These are phyloP conservation scores for Pyrenochaeta sp. DNA, from an alignment of 2,329 filamentous ascomycete genomes.

Conservation along the genomic window DNA sequence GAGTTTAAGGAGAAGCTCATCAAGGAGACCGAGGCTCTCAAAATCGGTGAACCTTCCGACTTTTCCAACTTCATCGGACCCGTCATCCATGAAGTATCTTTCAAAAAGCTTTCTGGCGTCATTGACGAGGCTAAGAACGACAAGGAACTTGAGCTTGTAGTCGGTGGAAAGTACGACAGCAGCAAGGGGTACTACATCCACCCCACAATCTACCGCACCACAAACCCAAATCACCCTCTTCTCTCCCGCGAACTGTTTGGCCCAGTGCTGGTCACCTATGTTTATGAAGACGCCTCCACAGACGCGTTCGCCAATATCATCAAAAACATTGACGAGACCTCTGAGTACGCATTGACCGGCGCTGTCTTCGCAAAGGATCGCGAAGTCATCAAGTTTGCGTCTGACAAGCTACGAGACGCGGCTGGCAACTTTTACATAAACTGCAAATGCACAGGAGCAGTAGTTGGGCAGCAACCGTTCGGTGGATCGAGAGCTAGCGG, in stretches of 20 bases:
- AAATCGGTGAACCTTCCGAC: slow-evolving; percentile 73
- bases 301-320: slow-evolving; percentile 68
- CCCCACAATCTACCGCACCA: slow-evolving; percentile 82
- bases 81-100: slow-evolving; percentile 82
- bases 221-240: slow-evolving; percentile 76
- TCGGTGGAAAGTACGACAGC: slow-evolving; percentile 79
- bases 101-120: slow-evolving; percentile 78
- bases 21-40: slow-evolving; percentile 73
- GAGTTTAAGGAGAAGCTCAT: slow-evolving; percentile 73
- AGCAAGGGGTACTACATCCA: slow-evolving; percentile 84
- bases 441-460: slow-evolving; percentile 71
- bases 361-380: slow-evolving; percentile 78
- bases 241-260: slow-evolving; percentile 84
- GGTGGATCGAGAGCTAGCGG: slow-evolving; percentile 65
- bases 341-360: slow-evolving; percentile 81
- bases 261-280: slow-evolving; percentile 75
- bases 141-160: slow-evolving; percentile 73
- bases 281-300: slow-evolving; percentile 75
- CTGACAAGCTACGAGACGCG: slow-evolving; percentile 74
- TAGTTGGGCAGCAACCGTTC: slow-evolving; percentile 61
- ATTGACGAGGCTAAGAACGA: slow-evolving; percentile 85
- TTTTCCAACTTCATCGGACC: slow-evolving; percentile 85
- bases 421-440: slow-evolving; percentile 90
- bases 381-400: slow-evolving; percentile 70
- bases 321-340: slow-evolving; percentile 73